Conservation (phyloP, 2,329 filamentous ascomycete species). For the Xylariomycetidae sp. region DNA sequence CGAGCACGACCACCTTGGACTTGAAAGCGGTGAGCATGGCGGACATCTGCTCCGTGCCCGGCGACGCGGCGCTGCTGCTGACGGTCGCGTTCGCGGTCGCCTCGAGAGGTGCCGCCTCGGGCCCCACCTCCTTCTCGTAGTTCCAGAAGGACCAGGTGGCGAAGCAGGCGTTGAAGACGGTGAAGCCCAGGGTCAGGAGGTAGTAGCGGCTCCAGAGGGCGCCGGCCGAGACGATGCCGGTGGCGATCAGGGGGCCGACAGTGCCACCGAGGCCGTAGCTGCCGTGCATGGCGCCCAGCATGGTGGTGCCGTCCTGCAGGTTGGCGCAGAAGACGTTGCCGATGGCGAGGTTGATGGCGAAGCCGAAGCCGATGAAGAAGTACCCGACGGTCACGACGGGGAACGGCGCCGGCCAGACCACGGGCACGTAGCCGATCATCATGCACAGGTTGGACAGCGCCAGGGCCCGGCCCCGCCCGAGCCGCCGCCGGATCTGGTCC, state of each 20-base stretch:
- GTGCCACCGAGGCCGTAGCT: conserved; percentile 63
- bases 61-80: conserved; percentile 11
- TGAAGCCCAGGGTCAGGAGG: conserved; percentile 57
- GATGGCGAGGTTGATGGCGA: conserved; percentile 52
- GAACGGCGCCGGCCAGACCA: conserved; percentile 67
- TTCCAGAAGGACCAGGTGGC: conserved; percentile 64
- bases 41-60: conserved; percentile 25
- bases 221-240: conserved; percentile 59
- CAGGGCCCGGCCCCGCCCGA: conserved; percentile 63
- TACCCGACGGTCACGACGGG: conserved; percentile 62
- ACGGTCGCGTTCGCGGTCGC: conserved; percentile 3
- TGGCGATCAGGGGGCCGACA: conserved; percentile 69
- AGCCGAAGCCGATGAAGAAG: conserved; percentile 60
- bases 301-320: conserved; percentile 47
- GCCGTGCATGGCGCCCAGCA: conserved; percentile 62
- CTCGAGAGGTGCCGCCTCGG: conserved; percentile 10
- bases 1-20: conserved; percentile 62
- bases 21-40: conserved; percentile 45
- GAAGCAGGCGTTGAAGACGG: conserved; percentile 51
- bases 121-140: conserved; percentile 59
- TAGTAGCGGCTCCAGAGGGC: conserved; percentile 71
- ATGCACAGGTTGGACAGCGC: conserved; percentile 55
- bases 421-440: conserved; percentile 56
- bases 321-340: conserved; percentile 56
- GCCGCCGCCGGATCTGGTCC: conserved; percentile 55